Percentiles rank a stretch among this genome's conserved stretches.
Evolutionary conservation across 345 rosid genomes (phyloP).

Genomic region (Eucalyptus cloeziana): DNA sequence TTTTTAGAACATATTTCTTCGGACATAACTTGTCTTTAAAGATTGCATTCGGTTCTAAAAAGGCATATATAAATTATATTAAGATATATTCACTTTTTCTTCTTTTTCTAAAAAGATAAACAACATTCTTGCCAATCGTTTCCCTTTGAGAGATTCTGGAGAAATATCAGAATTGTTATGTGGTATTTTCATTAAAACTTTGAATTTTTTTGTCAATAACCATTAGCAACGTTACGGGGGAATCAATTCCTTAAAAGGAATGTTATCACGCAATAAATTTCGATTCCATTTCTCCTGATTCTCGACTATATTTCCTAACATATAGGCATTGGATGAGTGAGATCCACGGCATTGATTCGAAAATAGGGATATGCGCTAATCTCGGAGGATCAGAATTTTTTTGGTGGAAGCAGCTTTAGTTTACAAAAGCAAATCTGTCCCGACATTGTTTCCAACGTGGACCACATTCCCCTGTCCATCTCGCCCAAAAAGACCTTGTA

Average conservation of each 20-base stretch:
- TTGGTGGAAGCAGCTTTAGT: background rate
- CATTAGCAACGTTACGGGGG: too few relatives aligned
- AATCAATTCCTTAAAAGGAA: too few relatives aligned
- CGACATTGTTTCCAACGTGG: background rate
- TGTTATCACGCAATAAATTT: background rate
- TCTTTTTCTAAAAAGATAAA: too few relatives aligned
- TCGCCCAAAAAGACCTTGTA: background rate
- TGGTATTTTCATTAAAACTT: too few relatives aligned
- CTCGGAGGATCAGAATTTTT: background rate
- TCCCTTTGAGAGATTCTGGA: background rate
- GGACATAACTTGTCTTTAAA: too few relatives aligned
- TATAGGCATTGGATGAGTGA: background rate
- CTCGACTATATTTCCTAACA: background rate
- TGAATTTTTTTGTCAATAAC: rapidly evolving
- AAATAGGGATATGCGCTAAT: background rate
- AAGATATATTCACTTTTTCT: too few relatives aligned
- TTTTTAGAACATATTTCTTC: too few relatives aligned
- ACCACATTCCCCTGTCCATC: background rate
- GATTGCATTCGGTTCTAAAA: background rate
- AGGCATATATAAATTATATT: too few relatives aligned
- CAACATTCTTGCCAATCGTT: background rate
- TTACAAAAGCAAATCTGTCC: background rate
- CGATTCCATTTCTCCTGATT: background rate
- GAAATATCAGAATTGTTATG: too few relatives aligned
- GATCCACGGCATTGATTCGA: background rate